Evolutionary conservation across 306 rosid species (phyloP).

Genomic region (Castanea crenata): DNA sequence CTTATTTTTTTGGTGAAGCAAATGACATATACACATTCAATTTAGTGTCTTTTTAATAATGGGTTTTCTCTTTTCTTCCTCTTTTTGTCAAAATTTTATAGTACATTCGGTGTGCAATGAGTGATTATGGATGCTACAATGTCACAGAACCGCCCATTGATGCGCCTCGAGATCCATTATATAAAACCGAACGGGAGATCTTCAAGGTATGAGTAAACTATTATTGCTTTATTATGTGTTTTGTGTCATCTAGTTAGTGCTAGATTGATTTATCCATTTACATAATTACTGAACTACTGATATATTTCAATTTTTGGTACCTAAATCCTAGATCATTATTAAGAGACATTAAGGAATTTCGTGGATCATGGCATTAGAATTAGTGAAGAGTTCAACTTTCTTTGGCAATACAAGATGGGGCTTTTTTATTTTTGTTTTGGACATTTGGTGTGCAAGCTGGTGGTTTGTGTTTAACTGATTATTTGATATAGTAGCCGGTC

Average conservation of each 20-base stretch:
- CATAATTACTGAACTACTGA: not conserved
- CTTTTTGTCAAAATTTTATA: constrained; percentile 31
- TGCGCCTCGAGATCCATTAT: constrained; percentile 89
- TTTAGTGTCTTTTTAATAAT: not conserved
- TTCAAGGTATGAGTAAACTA: constrained; percentile 49
- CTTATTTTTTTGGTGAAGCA: not conserved
- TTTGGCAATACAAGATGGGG: not conserved
- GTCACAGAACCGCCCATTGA: constrained; percentile 96
- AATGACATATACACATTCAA: not conserved
- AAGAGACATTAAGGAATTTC: too few species aligned
- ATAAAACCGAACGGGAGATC: constrained; percentile 75
- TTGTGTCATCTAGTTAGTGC: not conserved
- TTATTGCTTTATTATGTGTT: constrained; percentile 8
- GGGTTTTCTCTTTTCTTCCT: not conserved
- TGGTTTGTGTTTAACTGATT: not conserved
- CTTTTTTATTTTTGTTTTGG: not conserved
- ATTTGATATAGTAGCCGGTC: not conserved
- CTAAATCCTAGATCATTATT: not conserved
- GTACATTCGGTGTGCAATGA: constrained; percentile 87
- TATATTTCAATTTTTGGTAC: not conserved
- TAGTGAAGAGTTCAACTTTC: too few species aligned
- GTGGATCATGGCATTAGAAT: too few species aligned
- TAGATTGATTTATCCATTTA: not conserved
- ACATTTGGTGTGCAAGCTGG: not conserved
- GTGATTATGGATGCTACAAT: constrained; percentile 77